Base-by-base conservation (phyloP, 1,284 basidiomycete species). In the Apiotrichum gracile region DNA sequence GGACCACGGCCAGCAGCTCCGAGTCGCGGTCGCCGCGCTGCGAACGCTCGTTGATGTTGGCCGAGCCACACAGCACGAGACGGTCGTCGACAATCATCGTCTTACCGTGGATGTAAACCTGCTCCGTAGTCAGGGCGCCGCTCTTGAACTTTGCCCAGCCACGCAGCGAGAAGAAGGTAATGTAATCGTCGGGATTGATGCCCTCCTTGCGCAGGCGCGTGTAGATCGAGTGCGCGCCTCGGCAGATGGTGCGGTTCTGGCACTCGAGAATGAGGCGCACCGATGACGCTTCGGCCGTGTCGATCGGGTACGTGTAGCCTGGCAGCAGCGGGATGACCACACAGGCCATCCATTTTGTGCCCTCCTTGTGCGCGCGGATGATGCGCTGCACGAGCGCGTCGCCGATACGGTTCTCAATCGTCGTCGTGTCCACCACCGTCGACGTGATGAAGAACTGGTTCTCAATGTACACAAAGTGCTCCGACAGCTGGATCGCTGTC, bases 371-470 rank as follows among this genome's bases (percentile, higher is more conserved):
- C 1, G 96, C 96, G 5, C 86, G 83, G 55, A 97, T 86, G 66
- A 96, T 94, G 13, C 94, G 85, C 62, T 86, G 82, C 9, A 97
- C 91, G 19, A 99, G 80, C 3, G 94, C 92, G 68, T 97, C 90
- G 24, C 93, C 94, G 50, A 98, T 96, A 62, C 82, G 82, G 76
- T 99, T 99, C 76, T 94, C 91, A 46, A 98, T 82, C 63, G 83
- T 82, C 37, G 90, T 84, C 55, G 91, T 91, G 61, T 88, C 88
- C 25, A 94, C 84, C 1, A 85, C 78, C 1, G 94, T 97, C 22
- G 90, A 96, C 0, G 92, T 89, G 68, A 98, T 92, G 76, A 99
- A 98, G 78, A 97, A 99, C 73, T 99, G 94, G 69, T 98, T 97
- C 74, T 97, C 92, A 57, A 78, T 77, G 63, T 78, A 79, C 47